A percentile compares a stretch with the other conserved stretches of the same genome.
These are phyloP conservation scores for Auxenochlorella pyrenoidosa DNA, from an alignment of 139 green algal genomes.

Conservation along the genomic window DNA sequence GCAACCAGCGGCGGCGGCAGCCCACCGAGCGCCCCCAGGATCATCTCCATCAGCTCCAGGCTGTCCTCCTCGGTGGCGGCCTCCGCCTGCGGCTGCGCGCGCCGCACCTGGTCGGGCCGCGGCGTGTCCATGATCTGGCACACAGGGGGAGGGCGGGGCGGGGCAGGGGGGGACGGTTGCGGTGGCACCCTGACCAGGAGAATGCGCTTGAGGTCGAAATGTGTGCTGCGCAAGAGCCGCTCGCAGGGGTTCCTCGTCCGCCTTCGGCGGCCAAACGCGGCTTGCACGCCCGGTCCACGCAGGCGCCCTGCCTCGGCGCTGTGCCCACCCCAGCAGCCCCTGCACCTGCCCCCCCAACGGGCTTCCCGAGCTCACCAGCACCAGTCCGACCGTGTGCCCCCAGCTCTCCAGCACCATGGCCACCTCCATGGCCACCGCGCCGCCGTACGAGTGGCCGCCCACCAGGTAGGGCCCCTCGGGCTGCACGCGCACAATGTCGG, in stretches of 20 bases:
- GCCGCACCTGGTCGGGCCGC: constrained; percentile 70
- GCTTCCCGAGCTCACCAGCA: constrained; percentile 63
- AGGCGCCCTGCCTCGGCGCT: too few relatives aligned
- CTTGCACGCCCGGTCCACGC: too few relatives aligned
- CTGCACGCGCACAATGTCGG: constrained; percentile 83
- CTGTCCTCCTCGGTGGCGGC: constrained; percentile 75
- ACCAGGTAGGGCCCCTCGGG: constrained; percentile 85
- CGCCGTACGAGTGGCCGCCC: constrained; percentile 90
- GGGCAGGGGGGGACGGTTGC: not conserved
- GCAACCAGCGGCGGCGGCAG: not conserved
- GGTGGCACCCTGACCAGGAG: not conserved
- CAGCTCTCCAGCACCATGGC: constrained; percentile 83
- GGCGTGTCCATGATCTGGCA: constrained; percentile 84
- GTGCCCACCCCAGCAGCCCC: too few relatives aligned
- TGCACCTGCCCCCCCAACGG: too few relatives aligned
- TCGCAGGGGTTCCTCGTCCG: too few relatives aligned
- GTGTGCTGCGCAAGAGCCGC: too few relatives aligned
- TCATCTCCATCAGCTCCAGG: constrained; percentile 95
- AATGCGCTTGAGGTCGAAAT: too few relatives aligned
- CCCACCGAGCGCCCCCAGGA: constrained; percentile 81
- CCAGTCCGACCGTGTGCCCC: constrained; percentile 81
- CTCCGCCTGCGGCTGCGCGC: constrained; percentile 57
- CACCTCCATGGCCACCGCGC: constrained; percentile 84
- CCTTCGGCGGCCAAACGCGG: too few relatives aligned
- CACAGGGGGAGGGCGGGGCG: not conserved